Evolutionary conservation across 441 rosid genomes (phyloP).

Genomic region (Brassica balearica): DNA sequence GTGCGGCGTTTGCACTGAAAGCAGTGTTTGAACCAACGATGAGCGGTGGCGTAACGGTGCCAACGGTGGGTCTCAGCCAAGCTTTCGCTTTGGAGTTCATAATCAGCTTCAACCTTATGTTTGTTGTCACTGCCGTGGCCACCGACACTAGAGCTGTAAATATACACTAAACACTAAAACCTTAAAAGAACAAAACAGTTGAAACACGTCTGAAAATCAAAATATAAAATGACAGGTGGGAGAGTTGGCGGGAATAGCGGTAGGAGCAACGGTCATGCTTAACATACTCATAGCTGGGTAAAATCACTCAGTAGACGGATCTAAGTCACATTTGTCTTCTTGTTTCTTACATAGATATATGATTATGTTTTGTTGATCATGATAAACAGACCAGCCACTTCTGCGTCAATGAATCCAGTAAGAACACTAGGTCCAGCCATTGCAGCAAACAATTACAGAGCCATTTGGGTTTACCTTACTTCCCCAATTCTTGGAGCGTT

Average conservation of each 20-base stretch:
- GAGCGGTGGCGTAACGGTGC: slow-evolving; percentile 85
- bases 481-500: slow-evolving; percentile 81
- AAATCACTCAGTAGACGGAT: background rate
- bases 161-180: background rate
- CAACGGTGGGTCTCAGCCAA: slow-evolving; percentile 55
- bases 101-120: slow-evolving; percentile 76
- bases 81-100: slow-evolving; percentile 78
- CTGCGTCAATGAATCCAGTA: slow-evolving; percentile 90
- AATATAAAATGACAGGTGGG: slow-evolving; percentile 63
- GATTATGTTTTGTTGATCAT: background rate
- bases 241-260: slow-evolving; percentile 91
- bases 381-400: slow-evolving; percentile 66
- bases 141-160: slow-evolving; percentile 81
- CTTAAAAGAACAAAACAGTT: background rate
- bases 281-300: slow-evolving; percentile 92
- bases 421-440: slow-evolving; percentile 86
- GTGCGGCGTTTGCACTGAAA: slow-evolving; percentile 79
- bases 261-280: slow-evolving; percentile 93
- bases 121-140: slow-evolving; percentile 75
- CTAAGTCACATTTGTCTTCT: too few relatives aligned
- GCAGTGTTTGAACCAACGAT: slow-evolving; percentile 67
- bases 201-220: slow-evolving; percentile 21
- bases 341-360: too few relatives aligned
- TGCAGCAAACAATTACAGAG: slow-evolving; percentile 82
- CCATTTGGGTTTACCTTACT: slow-evolving; percentile 84